Evolutionary conservation across 2,329 filamentous ascomycete genomes (phyloP).

Genomic region (Thermoascus crustaceus): DNA sequence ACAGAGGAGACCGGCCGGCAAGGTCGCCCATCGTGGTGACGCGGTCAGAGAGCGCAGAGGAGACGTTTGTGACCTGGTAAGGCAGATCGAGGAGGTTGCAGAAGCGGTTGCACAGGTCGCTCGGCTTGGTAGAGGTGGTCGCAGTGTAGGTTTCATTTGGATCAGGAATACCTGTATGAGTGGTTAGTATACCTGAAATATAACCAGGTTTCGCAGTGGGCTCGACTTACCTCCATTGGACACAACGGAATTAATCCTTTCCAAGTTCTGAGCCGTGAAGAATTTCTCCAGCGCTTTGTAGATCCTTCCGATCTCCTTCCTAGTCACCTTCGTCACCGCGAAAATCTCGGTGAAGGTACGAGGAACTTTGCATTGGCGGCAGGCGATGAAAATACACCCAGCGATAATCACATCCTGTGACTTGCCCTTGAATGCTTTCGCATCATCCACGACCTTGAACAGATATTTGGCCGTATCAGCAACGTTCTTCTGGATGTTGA

Average conservation of each 20-base stretch:
- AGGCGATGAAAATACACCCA: constrained; percentile 95
- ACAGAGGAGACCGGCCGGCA: constrained; percentile 86
- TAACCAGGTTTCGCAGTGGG: constrained; percentile 6
- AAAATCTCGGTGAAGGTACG: constrained; percentile 94
- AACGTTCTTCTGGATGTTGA: constrained; percentile 70
- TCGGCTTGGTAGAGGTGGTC: constrained; percentile 68
- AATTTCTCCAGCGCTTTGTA: constrained; percentile 92
- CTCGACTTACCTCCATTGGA: constrained; percentile 48
- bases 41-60: constrained; percentile 67
- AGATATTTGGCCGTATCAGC: constrained; percentile 88
- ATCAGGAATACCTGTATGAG: constrained; percentile 28
- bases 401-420: constrained; percentile 89
- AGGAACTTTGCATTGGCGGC: constrained; percentile 76
- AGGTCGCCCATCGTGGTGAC: constrained; percentile 71
- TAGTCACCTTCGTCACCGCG: constrained; percentile 83
- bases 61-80: constrained; percentile 69
- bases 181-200: constrained; percentile 8
- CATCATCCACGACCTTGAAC: constrained; percentile 89
- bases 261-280: constrained; percentile 63
- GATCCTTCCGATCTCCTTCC: constrained; percentile 93
- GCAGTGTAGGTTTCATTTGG: constrained; percentile 57
- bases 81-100: constrained; percentile 74
- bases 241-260: constrained; percentile 43
- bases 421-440: constrained; percentile 91
- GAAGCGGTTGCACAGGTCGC: constrained; percentile 80